Evolutionary conservation across 140 eudicot genomes (phyloP).

Genomic region (Stevia rebaudiana): DNA sequence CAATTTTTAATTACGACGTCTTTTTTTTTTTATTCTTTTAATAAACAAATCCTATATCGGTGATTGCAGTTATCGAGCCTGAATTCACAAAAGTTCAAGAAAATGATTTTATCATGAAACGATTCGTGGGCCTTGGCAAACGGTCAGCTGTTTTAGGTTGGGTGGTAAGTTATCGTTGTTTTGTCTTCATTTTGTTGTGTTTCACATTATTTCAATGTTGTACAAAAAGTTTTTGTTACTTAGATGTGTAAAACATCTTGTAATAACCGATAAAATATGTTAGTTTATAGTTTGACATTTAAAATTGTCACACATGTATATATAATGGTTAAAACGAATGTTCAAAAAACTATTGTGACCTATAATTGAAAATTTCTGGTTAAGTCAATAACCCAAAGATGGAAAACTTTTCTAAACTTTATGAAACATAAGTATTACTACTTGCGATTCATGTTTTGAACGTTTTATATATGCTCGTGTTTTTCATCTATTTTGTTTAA

Average conservation of each 20-base stretch:
- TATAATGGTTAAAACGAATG: too few species aligned
- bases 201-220: neutral
- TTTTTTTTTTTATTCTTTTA: too few species aligned
- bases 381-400: too few species aligned
- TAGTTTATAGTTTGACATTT: neutral
- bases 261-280: neutral
- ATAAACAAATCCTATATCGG: neutral
- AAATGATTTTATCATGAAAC: conserved; percentile 67
- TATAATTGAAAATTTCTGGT: too few species aligned
- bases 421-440: too few species aligned
- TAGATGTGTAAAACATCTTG: neutral
- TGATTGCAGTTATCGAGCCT: conserved; percentile 46
- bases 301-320: too few species aligned
- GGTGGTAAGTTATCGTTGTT: conserved; percentile 55
- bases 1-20: neutral
- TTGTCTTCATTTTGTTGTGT: neutral
- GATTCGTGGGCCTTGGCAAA: conserved; percentile 70
- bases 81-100: conserved; percentile 52
- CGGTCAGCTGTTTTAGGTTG: conserved; percentile 57
- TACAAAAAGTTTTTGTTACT: neutral
- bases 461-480: neutral
- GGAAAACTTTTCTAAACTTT: too few species aligned
- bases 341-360: too few species aligned
- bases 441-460: too few species aligned
- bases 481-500: neutral